Base-by-base conservation (phyloP, 179 eudicot species). In the Nepenthes alata region DNA sequence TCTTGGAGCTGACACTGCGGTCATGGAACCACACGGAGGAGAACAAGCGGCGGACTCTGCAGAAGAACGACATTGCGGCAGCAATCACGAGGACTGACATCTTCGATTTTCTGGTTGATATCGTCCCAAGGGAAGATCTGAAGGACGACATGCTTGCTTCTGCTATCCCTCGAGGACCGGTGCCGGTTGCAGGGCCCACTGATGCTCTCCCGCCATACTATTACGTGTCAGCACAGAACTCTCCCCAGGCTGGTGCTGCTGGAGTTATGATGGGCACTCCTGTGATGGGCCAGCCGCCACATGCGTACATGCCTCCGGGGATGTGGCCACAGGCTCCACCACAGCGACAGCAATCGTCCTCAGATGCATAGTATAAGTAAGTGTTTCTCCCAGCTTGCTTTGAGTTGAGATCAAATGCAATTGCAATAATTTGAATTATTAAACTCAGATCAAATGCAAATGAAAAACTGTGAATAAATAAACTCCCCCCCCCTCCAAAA, bases 1-100 rank as follows among this genome's bases (percentile, higher is more conserved):
- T 83, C 41, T 71, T 83, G 13, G 85, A 83, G 74, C 68, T 83
- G n/a, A 74, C 85, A 0, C 51, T 83, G 39, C 74, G 88, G 9
- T 72, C 88, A 0, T 83, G 88, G 85, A 67, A 78, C 67, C 89
- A 81, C 80, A 80, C 89, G 2, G 89, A 84, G 75, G 85, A 84
- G 77, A 81, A 84, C 77, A 84, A 84, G 75, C 74, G 89, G 7
- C 65, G 86, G 59, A 84, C 89, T 0, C 72, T 84, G 14, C 89
- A 84, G 74, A 84, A 84, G 70, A 84, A 84, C 57, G 89, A 84
- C 64, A 84, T 84, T 9, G 89, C 89, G 0, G 86, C 84, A 0
- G 89, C 86, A 7, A 84, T 84, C 60, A 81, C 86, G 2, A 74
- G 84, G 72, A 84, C 86, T 0, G 89, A 81, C 60, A 84, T 84